A percentile compares a stretch with the other conserved stretches of the same genome.
These are phyloP conservation scores for Metschnikowia dekortorum DNA, from an alignment of 805 yeast species.

Conservation along the genomic window DNA sequence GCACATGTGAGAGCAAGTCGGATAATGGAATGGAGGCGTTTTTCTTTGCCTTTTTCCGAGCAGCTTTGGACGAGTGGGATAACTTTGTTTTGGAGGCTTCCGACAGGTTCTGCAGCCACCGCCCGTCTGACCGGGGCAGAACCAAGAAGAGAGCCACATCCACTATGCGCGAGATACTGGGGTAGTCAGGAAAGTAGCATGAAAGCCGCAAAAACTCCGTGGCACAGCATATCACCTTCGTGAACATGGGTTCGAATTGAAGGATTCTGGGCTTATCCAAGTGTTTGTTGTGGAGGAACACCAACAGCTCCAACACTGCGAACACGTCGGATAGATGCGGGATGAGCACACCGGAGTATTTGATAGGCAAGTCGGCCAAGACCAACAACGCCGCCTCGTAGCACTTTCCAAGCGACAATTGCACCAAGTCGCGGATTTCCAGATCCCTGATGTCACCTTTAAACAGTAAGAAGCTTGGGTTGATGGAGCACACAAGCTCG, in stretches of 20 bases:
- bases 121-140: slow-evolving; percentile 29
- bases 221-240: slow-evolving; percentile 31
- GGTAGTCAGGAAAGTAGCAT: slow-evolving; percentile 43
- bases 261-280: slow-evolving; percentile 30
- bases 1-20: slow-evolving; percentile 64
- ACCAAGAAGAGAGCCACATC: slow-evolving; percentile 48
- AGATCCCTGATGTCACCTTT: slow-evolving; percentile 58
- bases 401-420: slow-evolving; percentile 38
- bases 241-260: slow-evolving; percentile 36
- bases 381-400: slow-evolving; percentile 45
- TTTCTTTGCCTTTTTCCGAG: slow-evolving; percentile 39
- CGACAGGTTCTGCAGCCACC: neutral
- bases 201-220: slow-evolving; percentile 28
- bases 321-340: slow-evolving; percentile 51
- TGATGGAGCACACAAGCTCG: slow-evolving; percentile 54
- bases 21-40: slow-evolving; percentile 50
- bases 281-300: slow-evolving; percentile 47
- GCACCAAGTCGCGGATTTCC: slow-evolving; percentile 41
- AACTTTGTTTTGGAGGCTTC: slow-evolving; percentile 4
- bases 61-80: slow-evolving; percentile 12
- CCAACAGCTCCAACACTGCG: slow-evolving; percentile 50
- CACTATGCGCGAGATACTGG: slow-evolving; percentile 50
- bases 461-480: slow-evolving; percentile 50
- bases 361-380: slow-evolving; percentile 31
- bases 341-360: slow-evolving; percentile 35